phyloP scores from a whole-genome alignment of 2,329 filamentous ascomycete genomes.

The Fonsecaea pedrosoi region DNA sequence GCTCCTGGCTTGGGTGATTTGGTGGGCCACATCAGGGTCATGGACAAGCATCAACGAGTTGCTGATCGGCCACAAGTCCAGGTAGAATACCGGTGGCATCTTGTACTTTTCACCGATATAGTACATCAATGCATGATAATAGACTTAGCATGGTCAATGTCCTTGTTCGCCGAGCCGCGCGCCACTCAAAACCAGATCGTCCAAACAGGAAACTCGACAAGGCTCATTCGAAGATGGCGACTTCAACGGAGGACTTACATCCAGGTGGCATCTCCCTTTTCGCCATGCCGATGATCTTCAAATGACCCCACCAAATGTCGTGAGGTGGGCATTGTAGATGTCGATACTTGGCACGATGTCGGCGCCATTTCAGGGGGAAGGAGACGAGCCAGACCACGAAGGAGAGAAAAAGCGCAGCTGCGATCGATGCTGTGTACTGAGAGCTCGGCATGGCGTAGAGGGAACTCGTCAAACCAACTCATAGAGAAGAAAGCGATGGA shows the following conservation, averaged over 20 bases:
- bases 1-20: conserved; percentile 48
- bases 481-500: neutral
- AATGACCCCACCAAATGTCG: conserved; percentile 20
- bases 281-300: conserved; percentile 21
- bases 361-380: conserved; percentile 16
- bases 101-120: conserved; percentile 24
- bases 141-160: conserved; percentile 4
- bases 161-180: neutral
- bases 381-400: conserved; percentile 8
- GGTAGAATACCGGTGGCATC: conserved; percentile 42
- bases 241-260: conserved; percentile 3
- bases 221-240: neutral
- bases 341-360: conserved; percentile 12
- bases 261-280: conserved; percentile 11
- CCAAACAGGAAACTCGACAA: neutral
- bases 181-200: neutral
- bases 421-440: neutral
- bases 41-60: conserved; percentile 46
- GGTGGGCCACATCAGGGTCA: conserved; percentile 48
- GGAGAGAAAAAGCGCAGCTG: neutral
- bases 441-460: conserved; percentile 7
- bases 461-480: neutral
- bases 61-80: conserved; percentile 50
- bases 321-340: conserved; percentile 25
- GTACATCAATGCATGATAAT: conserved; percentile 11